phyloP scores from a whole-genome alignment of 805 yeast genomes.

The Starmera pachycereana region DNA sequence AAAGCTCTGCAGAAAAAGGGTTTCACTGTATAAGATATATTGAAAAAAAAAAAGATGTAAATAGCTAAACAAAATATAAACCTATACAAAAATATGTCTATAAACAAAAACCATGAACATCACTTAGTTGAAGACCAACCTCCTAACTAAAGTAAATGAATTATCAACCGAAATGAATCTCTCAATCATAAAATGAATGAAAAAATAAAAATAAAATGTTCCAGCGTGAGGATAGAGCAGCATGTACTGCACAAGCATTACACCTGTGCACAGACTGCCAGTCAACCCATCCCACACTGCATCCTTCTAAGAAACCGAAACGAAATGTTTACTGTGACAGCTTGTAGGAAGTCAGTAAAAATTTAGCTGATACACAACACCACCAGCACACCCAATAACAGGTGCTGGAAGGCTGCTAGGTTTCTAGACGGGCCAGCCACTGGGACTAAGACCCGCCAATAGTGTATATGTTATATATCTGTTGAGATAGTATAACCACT shows the following conservation, averaged over 20 bases:
- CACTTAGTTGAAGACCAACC: too few species aligned
- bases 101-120: too few species aligned
- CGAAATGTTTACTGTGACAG: conserved; percentile 65
- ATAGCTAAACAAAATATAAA: too few species aligned
- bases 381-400: conserved; percentile 17
- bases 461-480: conserved; percentile 45
- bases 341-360: conserved; percentile 62
- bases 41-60: too few species aligned
- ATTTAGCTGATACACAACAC: conserved; percentile 51
- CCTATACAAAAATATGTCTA: too few species aligned
- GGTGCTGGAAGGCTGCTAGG: conserved; percentile 17
- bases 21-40: too few species aligned
- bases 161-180: too few species aligned
- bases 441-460: conserved; percentile 7
- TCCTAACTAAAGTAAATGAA: too few species aligned
- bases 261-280: conserved; percentile 3
- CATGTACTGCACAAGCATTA: conserved; percentile 1
- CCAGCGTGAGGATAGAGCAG: conserved; percentile 20
- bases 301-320: conserved; percentile 60
- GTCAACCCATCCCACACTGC: conserved; percentile 19
- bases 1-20: too few species aligned
- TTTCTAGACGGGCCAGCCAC: conserved; percentile 15
- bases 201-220: conserved; percentile 7
- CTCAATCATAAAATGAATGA: too few species aligned
- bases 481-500: conserved; percentile 71